These are phyloP conservation scores for Sclerospora graminicola DNA, from an alignment of 352 stramenopile genomes.

Conservation along the genomic window DNA sequence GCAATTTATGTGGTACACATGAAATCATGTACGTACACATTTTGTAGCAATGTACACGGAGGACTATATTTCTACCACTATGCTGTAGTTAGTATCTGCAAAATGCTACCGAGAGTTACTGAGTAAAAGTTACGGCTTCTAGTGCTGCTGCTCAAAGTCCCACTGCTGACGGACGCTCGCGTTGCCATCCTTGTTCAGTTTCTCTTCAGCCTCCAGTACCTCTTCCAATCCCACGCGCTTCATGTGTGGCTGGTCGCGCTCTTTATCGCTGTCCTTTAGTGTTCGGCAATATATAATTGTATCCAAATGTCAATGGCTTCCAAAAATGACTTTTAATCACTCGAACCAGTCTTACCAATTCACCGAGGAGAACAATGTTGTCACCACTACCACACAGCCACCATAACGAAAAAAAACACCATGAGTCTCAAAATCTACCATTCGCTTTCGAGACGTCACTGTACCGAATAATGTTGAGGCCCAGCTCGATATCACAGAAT, in stretches of 20 bases:
- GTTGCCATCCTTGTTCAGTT: constrained; percentile 46
- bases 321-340: too few relatives aligned
- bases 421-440: not conserved
- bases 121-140: not conserved
- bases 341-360: constrained; percentile 37
- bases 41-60: too few relatives aligned
- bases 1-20: not conserved
- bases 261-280: constrained; percentile 67
- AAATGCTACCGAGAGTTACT: too few relatives aligned
- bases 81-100: too few relatives aligned
- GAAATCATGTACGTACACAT: not conserved
- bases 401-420: not conserved
- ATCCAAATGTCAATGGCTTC: too few relatives aligned
- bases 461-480: constrained; percentile 93
- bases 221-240: constrained; percentile 69
- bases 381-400: constrained; percentile 38
- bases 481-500: constrained; percentile 93
- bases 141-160: constrained; percentile 65
- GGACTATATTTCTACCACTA: too few relatives aligned
- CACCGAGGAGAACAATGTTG: constrained; percentile 81
- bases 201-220: constrained; percentile 72
- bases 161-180: constrained; percentile 72
- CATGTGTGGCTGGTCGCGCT: constrained; percentile 75
- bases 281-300: not conserved
- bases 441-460: not conserved